Conservation (phyloP, 495 filamentous ascomycete genomes). For the Penicillium odoratum region DNA sequence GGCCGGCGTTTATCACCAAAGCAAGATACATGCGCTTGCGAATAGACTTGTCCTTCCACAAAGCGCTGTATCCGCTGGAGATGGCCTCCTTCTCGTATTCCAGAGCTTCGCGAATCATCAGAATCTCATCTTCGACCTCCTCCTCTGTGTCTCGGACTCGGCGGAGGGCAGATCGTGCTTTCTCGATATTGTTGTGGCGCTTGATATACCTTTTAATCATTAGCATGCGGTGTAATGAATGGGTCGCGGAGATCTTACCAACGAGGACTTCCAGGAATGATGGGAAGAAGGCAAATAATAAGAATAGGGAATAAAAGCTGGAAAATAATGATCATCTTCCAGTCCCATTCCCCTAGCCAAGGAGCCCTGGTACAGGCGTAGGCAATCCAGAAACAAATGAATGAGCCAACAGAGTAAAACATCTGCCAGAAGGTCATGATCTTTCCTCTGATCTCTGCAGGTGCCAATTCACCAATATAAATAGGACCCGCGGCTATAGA, state of each 20-base stretch:
- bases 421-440: constrained; percentile 71
- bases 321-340: constrained; percentile 63
- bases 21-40: constrained; percentile 57
- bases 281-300: constrained; percentile 53
- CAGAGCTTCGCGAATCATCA: constrained; percentile 58
- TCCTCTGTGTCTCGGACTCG: constrained; percentile 56
- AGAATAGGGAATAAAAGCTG: constrained; percentile 57
- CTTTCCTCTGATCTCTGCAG: constrained; percentile 58
- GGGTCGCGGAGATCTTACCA: constrained; percentile 37
- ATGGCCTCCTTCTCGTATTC: constrained; percentile 65
- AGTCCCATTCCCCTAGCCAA: constrained; percentile 60
- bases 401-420: constrained; percentile 63
- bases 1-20: constrained; percentile 58
- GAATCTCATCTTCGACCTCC: constrained; percentile 58
- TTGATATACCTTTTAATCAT: constrained; percentile 45
- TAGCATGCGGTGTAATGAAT: not conserved
- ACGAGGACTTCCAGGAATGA: constrained; percentile 58
- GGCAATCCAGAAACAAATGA: constrained; percentile 64
- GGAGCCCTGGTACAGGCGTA: constrained; percentile 52
- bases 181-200: constrained; percentile 51
- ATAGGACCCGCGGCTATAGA: constrained; percentile 54
- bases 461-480: constrained; percentile 62
- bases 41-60: constrained; percentile 62
- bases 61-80: constrained; percentile 52
- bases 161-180: constrained; percentile 50